A percentile compares a stretch with the other conserved stretches of the same genome.
Evolutionary conservation across 2,329 filamentous ascomycete species (phyloP).

Genomic region (Aureobasidium vineae): DNA sequence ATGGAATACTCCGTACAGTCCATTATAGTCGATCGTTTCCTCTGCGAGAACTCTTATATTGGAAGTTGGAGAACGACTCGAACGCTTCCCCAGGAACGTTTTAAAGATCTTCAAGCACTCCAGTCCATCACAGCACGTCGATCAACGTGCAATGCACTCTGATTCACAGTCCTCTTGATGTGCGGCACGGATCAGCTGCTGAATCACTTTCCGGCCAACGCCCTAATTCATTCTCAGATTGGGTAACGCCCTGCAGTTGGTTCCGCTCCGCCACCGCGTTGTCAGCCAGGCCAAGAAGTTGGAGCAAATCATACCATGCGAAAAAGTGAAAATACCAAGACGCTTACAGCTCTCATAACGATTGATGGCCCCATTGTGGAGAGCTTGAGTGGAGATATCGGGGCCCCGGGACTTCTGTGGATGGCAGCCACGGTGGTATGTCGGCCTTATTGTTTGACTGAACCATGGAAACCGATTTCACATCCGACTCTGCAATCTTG

Average conservation of each 20-base stretch:
- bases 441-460: conserved; percentile 11
- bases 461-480: not conserved
- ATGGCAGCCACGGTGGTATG: not conserved
- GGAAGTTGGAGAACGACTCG: not conserved
- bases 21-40: not conserved
- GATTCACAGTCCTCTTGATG: not conserved
- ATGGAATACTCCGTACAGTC: not conserved
- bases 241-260: not conserved
- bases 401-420: not conserved
- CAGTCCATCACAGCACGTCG: not conserved
- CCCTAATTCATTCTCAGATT: not conserved
- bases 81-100: not conserved
- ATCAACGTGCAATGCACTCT: not conserved
- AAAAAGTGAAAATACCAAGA: conserved; percentile 5
- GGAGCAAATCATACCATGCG: conserved; percentile 12
- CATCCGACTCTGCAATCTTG: not conserved
- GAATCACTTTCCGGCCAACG: not conserved
- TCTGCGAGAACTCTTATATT: not conserved
- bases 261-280: not conserved
- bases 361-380: not conserved
- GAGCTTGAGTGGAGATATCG: conserved; percentile 17
- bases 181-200: not conserved
- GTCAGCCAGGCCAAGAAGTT: not conserved
- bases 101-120: not conserved
- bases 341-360: conserved; percentile 4